Evolutionary conservation across 2,329 filamentous ascomycete species (phyloP).

Genomic region (Alternaria angustiovoidea): DNA sequence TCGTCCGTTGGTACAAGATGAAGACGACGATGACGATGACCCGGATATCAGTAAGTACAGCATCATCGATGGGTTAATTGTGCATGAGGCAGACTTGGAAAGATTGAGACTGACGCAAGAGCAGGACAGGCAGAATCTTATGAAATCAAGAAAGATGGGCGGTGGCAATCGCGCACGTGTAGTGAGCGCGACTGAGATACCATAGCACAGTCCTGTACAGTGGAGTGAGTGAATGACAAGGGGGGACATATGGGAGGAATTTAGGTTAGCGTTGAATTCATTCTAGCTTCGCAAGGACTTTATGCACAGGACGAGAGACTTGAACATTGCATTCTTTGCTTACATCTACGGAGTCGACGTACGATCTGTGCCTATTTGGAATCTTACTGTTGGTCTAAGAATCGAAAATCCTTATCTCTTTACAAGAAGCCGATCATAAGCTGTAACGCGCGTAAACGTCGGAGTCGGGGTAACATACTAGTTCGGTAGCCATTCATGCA

Average conservation of each 20-base stretch:
- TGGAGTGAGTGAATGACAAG: background rate
- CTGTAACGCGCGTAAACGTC: background rate
- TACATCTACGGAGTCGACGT: background rate
- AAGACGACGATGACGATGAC: constrained; percentile 11
- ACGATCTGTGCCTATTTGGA: background rate
- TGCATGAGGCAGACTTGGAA: background rate
- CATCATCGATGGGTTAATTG: constrained; percentile 10
- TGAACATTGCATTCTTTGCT: background rate
- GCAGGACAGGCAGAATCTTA: constrained; percentile 3
- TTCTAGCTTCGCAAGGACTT: background rate
- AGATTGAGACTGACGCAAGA: constrained; percentile 6
- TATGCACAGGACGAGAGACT: background rate
- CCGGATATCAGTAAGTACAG: constrained; percentile 22
- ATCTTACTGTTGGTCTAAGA: background rate
- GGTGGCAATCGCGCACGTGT: constrained; percentile 5
- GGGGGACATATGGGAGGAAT: background rate
- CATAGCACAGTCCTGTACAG: background rate
- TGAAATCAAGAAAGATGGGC: constrained; percentile 3
- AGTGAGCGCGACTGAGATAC: background rate
- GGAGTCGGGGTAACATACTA: background rate
- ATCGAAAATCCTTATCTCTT: background rate
- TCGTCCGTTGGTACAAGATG: background rate
- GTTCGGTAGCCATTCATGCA: background rate
- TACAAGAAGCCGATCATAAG: background rate
- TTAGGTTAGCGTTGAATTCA: too few relatives aligned